These are phyloP conservation scores for Leptoxyphium fumago DNA, from an alignment of 2,329 filamentous ascomycete genomes.

Conservation along the genomic window DNA sequence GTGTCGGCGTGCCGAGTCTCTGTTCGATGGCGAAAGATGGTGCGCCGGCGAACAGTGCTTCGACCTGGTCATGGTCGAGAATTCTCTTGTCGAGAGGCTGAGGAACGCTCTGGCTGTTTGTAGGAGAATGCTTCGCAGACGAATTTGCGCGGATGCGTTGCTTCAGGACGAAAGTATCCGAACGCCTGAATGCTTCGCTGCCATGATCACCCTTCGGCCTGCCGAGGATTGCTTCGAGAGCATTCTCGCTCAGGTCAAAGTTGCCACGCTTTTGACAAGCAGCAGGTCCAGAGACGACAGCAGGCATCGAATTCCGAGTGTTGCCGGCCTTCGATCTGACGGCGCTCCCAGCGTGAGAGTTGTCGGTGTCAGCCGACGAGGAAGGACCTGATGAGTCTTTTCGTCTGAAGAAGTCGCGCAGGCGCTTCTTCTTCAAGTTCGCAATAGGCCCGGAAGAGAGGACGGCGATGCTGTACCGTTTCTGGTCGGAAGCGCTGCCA, in stretches of 20 bases:
- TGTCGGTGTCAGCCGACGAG: background rate
- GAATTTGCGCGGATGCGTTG: background rate
- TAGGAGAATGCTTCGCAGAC: background rate
- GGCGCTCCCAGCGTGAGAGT: background rate
- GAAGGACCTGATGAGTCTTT: background rate
- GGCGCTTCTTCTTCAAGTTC: background rate
- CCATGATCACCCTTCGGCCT: background rate
- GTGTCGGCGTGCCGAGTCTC: background rate
- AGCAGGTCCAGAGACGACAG: background rate
- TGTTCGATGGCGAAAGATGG: background rate
- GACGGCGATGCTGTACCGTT: too few species aligned
- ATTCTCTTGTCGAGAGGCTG: background rate
- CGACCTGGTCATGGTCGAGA: background rate
- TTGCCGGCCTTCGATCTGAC: background rate
- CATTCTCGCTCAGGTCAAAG: background rate
- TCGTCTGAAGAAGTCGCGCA: background rate
- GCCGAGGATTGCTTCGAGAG: background rate
- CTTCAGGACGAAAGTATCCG: background rate
- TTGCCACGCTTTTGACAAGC: background rate
- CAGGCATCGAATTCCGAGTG: background rate
- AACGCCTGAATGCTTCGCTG: background rate
- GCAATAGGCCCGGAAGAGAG: background rate
- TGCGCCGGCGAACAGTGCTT: background rate
- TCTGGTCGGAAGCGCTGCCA: too few species aligned
- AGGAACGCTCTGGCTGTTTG: background rate